phyloP scores from a whole-genome alignment of 768 basidiomycete species.

The Cubamyces sp. region DNA sequence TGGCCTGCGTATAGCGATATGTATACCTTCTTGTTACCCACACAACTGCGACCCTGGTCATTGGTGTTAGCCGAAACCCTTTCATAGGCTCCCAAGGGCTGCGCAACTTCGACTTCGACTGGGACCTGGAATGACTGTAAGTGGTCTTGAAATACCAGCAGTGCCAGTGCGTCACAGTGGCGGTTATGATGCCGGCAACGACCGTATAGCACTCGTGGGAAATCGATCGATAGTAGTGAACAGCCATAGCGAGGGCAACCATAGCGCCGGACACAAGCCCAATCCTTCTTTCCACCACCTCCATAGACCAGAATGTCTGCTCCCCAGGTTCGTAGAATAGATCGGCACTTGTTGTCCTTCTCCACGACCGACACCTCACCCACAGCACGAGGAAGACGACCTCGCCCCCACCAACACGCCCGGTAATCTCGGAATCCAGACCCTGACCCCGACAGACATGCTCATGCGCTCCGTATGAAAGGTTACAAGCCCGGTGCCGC shows the following conservation, averaged over 20 bases:
- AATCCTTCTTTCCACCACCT: conserved; percentile 24
- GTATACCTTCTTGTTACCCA: no score
- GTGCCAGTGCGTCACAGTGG: no score
- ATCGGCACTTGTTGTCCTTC: neutral
- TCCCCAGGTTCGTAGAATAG: conserved; percentile 41
- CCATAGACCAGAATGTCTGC: conserved; percentile 51
- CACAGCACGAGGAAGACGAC: conserved; percentile 73
- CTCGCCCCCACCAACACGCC: conserved; percentile 69
- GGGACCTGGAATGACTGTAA: no score
- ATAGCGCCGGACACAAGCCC: conserved; percentile 27
- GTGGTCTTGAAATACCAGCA: no score
- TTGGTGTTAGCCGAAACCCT: no score
- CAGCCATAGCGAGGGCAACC: conserved; percentile 31
- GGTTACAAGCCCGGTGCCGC: conserved; percentile 76
- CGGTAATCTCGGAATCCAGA: conserved; percentile 45
- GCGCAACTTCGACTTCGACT: no score
- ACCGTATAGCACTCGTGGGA: conserved; percentile 63
- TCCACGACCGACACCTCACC: conserved; percentile 13
- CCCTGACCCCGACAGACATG: neutral
- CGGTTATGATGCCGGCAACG: conserved; percentile 42
- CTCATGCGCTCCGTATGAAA: conserved; percentile 33
- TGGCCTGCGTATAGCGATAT: no score
- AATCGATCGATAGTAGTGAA: conserved; percentile 57
- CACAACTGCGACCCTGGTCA: no score
- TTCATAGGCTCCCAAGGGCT: no score